phyloP scores from a whole-genome alignment of 225 moss, liverwort and hornwort genomes.

The Sphagnum tenellum region DNA sequence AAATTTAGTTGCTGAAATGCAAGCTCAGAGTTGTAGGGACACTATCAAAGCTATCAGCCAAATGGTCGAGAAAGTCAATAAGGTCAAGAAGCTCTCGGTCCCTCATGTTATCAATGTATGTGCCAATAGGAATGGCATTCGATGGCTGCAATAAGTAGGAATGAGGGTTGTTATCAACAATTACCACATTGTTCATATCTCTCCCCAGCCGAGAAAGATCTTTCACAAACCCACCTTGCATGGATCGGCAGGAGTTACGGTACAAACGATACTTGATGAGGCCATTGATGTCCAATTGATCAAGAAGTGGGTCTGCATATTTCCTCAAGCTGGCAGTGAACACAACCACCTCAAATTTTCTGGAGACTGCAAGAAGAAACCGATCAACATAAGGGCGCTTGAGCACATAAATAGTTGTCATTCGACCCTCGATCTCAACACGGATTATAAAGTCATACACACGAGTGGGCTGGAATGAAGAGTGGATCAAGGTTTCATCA shows the following conservation, averaged over 20 bases:
- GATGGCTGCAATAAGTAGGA: constrained; percentile 77
- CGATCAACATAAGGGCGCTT: constrained; percentile 80
- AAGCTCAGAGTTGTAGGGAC: too few relatives aligned
- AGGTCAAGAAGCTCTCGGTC: constrained; percentile 78
- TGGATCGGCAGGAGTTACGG: constrained; percentile 73
- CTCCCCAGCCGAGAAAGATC: constrained; percentile 74
- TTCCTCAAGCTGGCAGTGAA: constrained; percentile 92
- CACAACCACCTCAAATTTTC: constrained; percentile 70
- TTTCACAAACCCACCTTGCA: constrained; percentile 89
- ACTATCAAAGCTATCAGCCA: too few relatives aligned
- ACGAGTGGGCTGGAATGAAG: constrained; percentile 79
- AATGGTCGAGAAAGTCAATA: constrained; percentile 33
- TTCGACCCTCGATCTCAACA: constrained; percentile 80
- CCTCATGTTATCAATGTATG: constrained; percentile 72
- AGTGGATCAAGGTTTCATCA: constrained; percentile 93
- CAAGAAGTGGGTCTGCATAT: constrained; percentile 84
- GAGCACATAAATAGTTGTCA: constrained; percentile 73
- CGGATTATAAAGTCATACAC: constrained; percentile 82
- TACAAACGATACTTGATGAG: constrained; percentile 59
- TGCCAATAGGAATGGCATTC: constrained; percentile 83
- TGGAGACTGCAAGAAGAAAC: constrained; percentile 61
- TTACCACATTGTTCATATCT: constrained; percentile 58
- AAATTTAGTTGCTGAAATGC: too few relatives aligned
- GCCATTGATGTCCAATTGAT: constrained; percentile 53
- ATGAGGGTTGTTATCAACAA: constrained; percentile 92